Conservation (phyloP, 129 eudicot genomes). For the Tagetes erecta region DNA sequence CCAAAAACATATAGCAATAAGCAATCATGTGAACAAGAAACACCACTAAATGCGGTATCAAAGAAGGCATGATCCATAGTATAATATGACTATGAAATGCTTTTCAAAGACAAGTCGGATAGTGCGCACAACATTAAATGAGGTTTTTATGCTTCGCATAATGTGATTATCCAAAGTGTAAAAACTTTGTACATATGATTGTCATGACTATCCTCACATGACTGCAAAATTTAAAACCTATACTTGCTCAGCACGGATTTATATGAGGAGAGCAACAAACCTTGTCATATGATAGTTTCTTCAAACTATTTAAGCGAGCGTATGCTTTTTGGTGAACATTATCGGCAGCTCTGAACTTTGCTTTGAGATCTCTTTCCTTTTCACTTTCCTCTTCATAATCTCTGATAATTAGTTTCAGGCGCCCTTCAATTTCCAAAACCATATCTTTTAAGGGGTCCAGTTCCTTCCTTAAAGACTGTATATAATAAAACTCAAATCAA, state of each 20-base stretch:
- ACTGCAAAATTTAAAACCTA: slow-evolving; percentile 14
- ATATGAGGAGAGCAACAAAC: slow-evolving; percentile 44
- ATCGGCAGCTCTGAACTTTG: slow-evolving; percentile 58
- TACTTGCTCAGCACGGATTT: slow-evolving; percentile 19
- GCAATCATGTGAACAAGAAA: slow-evolving; percentile 16
- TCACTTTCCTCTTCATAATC: slow-evolving; percentile 49
- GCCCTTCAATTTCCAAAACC: slow-evolving; percentile 50
- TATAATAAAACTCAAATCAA: slow-evolving; percentile 4
- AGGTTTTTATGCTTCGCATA: slow-evolving; percentile 9
- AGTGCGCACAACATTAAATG: slow-evolving; percentile 41
- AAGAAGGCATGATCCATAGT: no score
- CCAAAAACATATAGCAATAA: slow-evolving; percentile 9
- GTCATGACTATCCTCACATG: slow-evolving; percentile 19
- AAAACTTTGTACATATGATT: neutral
- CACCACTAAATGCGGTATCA: slow-evolving; percentile 18
- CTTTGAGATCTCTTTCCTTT: slow-evolving; percentile 51
- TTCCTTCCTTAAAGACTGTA: slow-evolving; percentile 77
- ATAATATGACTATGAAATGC: slow-evolving; percentile 28
- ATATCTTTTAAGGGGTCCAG: slow-evolving; percentile 52
- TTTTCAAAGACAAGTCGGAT: slow-evolving; percentile 32
- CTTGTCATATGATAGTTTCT: slow-evolving; percentile 58
- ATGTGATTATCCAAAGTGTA: slow-evolving; percentile 18
- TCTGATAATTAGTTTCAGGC: slow-evolving; percentile 31
- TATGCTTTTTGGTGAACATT: slow-evolving; percentile 74
- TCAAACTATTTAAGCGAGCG: slow-evolving; percentile 44